Evolutionary conservation across 352 stramenopile genomes (phyloP).

Genomic region (Pythium sukuiense): DNA sequence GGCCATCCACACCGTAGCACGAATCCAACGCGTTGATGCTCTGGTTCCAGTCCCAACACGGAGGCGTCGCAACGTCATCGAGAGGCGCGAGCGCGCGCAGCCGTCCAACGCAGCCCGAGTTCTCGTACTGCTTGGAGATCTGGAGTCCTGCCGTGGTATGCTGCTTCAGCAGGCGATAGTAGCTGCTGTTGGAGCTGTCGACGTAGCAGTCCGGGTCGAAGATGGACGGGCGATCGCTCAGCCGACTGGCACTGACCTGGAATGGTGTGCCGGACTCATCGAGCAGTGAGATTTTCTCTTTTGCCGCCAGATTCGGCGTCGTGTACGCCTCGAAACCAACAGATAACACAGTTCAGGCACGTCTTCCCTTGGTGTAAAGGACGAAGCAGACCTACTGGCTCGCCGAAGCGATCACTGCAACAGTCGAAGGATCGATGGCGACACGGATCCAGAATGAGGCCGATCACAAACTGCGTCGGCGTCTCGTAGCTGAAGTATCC

Average conservation of each 20-base stretch:
- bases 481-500: constrained; percentile 35
- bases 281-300: constrained; percentile 67
- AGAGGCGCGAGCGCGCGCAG: constrained; percentile 51
- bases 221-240: constrained; percentile 64
- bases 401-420: constrained; percentile 78
- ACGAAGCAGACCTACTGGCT: constrained; percentile 41
- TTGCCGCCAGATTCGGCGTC: constrained; percentile 30
- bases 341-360: background rate
- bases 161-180: constrained; percentile 64
- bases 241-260: constrained; percentile 56
- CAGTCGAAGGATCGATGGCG: constrained; percentile 53
- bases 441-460: constrained; percentile 84
- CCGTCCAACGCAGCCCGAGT: constrained; percentile 55
- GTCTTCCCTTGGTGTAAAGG: background rate
- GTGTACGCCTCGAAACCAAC: constrained; percentile 40
- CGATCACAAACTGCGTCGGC: constrained; percentile 73
- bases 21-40: constrained; percentile 60
- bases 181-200: constrained; percentile 39
- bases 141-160: constrained; percentile 40
- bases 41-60: constrained; percentile 85
- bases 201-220: constrained; percentile 80
- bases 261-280: constrained; percentile 64
- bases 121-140: constrained; percentile 51
- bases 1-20: constrained; percentile 70
- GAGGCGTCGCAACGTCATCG: constrained; percentile 49